Conservation (phyloP, 73 alveolate genomes). For the Paramecium bursaria region DNA sequence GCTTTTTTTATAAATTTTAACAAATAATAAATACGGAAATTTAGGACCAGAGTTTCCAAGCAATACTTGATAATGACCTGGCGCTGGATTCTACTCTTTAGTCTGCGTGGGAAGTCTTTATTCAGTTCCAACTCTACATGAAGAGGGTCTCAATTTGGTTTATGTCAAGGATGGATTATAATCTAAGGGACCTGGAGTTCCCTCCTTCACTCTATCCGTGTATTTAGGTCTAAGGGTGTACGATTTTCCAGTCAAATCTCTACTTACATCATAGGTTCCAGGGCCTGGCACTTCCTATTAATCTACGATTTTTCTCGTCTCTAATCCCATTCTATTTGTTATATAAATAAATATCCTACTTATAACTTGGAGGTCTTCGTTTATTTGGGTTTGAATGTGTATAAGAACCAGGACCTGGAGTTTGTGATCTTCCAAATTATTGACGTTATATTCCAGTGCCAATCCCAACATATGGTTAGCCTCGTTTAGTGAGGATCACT, state of each 20-base stretch:
- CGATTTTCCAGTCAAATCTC: constrained; percentile 29
- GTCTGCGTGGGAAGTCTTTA: not conserved
- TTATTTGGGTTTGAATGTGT: not conserved
- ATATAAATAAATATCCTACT: not conserved
- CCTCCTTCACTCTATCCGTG: constrained; percentile 49
- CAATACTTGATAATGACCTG: constrained; percentile 7
- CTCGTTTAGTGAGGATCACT: constrained; percentile 12
- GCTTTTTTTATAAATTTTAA: not conserved
- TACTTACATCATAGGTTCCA: constrained; percentile 36
- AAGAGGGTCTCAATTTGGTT: constrained; percentile 38
- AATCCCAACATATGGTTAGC: constrained; percentile 7
- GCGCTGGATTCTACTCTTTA: constrained; percentile 50
- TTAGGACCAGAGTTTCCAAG: constrained; percentile 3
- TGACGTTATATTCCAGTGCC: constrained; percentile 52
- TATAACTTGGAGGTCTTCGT: constrained; percentile 53
- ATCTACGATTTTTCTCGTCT: constrained; percentile 3
- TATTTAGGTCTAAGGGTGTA: constrained; percentile 53
- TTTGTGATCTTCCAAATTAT: not conserved
- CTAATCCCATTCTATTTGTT: constrained; percentile 6
- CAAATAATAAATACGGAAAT: constrained; percentile 22
- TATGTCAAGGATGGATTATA: constrained; percentile 27
- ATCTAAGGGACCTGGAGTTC: constrained; percentile 59
- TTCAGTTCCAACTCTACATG: constrained; percentile 57
- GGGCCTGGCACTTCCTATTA: constrained; percentile 56
- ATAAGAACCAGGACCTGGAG: constrained; percentile 62